Conservation (phyloP, 108 stramenopile species). For the Cyclotella baltica region DNA sequence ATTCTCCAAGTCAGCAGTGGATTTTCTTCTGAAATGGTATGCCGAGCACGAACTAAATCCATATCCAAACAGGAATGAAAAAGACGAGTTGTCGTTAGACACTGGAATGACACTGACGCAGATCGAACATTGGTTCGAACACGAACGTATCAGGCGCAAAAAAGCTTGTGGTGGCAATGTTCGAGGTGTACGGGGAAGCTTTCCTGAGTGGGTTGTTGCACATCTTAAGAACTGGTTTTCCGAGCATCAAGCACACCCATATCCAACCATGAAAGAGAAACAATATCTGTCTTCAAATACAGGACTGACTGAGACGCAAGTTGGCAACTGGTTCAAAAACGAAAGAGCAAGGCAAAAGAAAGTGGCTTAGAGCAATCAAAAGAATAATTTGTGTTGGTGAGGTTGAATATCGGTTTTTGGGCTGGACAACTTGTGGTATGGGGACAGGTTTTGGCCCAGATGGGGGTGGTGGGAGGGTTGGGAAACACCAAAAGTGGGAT, state of each 20-base stretch:
- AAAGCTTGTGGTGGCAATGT: background rate
- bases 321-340: background rate
- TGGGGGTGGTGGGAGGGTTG: no score
- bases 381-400: no score
- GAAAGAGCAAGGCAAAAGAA: background rate
- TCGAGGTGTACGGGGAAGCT: background rate
- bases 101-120: background rate
- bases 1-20: background rate
- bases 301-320: background rate
- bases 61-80: background rate
- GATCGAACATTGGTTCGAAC: background rate
- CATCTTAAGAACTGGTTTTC: background rate
- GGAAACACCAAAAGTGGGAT: no score
- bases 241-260: background rate
- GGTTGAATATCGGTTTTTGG: no score
- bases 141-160: background rate
- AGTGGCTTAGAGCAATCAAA: background rate
- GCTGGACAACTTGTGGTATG: no score
- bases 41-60: background rate
- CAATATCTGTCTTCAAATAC: background rate
- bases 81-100: background rate
- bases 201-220: background rate
- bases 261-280: background rate
- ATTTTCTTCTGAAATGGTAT: background rate
- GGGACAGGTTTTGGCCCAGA: no score